Evolutionary conservation across 495 filamentous ascomycete genomes (phyloP).

Genomic region (Monascus purpureus): DNA sequence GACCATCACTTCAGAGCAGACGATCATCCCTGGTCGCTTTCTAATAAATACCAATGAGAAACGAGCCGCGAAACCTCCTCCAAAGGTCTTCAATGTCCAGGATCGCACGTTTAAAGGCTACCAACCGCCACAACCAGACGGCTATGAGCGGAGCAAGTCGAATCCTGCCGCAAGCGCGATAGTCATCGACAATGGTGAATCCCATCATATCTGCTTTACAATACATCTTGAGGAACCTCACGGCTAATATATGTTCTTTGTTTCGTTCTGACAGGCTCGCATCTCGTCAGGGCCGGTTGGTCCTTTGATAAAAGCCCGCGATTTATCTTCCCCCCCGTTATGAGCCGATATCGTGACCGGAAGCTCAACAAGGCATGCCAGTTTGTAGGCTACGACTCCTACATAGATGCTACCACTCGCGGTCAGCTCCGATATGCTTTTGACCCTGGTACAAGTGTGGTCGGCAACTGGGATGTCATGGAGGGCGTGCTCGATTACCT

Average conservation of each 20-base stretch:
- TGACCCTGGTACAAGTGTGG: conserved; percentile 75
- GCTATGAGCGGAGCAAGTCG: conserved; percentile 45
- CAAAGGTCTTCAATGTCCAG: conserved; percentile 38
- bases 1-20: conserved; percentile 34
- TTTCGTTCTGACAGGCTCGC: conserved; percentile 50
- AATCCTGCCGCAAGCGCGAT: conserved; percentile 53
- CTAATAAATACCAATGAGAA: conserved; percentile 19
- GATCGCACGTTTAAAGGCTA: conserved; percentile 72
- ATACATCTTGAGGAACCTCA: background rate
- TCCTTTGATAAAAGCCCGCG: conserved; percentile 74
- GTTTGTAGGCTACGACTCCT: conserved; percentile 84
- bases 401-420: conserved; percentile 80
- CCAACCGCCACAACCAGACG: conserved; percentile 51
- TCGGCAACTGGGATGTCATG: conserved; percentile 95
- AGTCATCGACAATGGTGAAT: conserved; percentile 92
- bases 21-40: conserved; percentile 22
- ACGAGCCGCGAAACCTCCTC: conserved; percentile 31
- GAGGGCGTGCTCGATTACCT: conserved; percentile 85
- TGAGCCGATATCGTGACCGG: conserved; percentile 85
- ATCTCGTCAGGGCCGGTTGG: conserved; percentile 82
- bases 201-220: background rate
- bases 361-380: conserved; percentile 80
- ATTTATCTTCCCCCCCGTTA: conserved; percentile 70
- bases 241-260: conserved; percentile 3
- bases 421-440: conserved; percentile 86